These are phyloP conservation scores for Colletotrichum melonis DNA, from an alignment of 2,329 filamentous ascomycete genomes.

Conservation along the genomic window DNA sequence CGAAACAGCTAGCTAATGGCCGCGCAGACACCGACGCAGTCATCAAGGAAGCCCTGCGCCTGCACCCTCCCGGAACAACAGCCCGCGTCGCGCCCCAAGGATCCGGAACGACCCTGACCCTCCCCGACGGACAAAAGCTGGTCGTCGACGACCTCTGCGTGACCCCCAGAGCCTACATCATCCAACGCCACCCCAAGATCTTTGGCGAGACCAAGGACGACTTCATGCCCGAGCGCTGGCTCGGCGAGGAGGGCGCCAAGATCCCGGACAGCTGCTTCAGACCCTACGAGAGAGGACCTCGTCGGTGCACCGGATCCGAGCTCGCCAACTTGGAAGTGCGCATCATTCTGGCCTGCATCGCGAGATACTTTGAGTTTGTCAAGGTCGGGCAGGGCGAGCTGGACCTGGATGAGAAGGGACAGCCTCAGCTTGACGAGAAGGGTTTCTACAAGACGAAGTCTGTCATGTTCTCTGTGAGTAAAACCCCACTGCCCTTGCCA, in stretches of 20 bases:
- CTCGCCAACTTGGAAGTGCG: conserved; percentile 25
- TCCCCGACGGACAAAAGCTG: conserved; percentile 42
- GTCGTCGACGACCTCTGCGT: conserved; percentile 48
- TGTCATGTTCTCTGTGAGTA: conserved; percentile 24
- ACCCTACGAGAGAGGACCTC: conserved; percentile 23
- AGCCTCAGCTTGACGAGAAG: conserved; percentile 16
- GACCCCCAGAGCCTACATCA: conserved; percentile 45
- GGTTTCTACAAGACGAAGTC: conserved; percentile 31
- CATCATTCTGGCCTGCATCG: conserved; percentile 17
- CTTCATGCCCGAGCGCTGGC: conserved; percentile 54
- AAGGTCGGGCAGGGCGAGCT: conserved; percentile 31
- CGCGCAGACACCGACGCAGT: conserved; percentile 45
- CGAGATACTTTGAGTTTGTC: conserved; percentile 28
- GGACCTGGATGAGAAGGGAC: conserved; percentile 15
- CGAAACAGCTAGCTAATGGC: background rate
- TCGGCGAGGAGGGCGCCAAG: conserved; percentile 21
- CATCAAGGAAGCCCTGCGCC: conserved; percentile 49
- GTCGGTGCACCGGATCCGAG: conserved; percentile 26
- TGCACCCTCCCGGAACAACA: conserved; percentile 47
- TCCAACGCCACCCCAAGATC: conserved; percentile 47
- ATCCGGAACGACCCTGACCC: conserved; percentile 38
- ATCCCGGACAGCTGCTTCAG: conserved; percentile 25
- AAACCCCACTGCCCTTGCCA: background rate
- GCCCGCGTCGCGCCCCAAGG: conserved; percentile 40
- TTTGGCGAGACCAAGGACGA: conserved; percentile 48